Conservation (phyloP, 169 alveolate genomes). For the Besnoitia besnoiti region DNA sequence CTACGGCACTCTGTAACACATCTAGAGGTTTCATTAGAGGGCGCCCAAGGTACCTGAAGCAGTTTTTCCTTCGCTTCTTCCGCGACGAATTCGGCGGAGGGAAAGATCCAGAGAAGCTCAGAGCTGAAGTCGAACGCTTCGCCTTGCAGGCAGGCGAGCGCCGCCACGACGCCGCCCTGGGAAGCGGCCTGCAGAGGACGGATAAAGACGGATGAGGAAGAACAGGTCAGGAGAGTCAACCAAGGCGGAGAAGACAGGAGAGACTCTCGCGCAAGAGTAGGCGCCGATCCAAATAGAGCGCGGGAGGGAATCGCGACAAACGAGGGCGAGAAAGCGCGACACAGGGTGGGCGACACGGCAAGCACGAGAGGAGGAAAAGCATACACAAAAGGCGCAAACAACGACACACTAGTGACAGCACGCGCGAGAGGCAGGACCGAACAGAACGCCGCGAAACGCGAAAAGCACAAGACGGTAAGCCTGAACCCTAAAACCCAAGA, state of each 20-base stretch:
- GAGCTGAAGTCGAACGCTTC: not conserved
- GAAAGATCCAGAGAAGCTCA: slow-evolving; percentile 20
- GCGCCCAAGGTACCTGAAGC: not conserved
- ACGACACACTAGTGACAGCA: not conserved
- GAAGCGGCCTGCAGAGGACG: not conserved
- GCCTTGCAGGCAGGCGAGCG: not conserved
- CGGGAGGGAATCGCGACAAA: not conserved
- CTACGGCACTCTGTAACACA: not conserved
- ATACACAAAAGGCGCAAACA: not conserved
- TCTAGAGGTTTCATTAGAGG: not conserved
- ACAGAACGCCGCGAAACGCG: not conserved
- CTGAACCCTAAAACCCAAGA: not conserved
- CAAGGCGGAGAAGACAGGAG: not conserved
- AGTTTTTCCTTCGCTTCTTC: not conserved
- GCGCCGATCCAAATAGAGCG: not conserved
- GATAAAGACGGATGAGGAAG: not conserved
- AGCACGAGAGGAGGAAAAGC: not conserved
- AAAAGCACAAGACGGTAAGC: not conserved
- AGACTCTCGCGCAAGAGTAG: not conserved
- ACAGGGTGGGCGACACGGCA: not conserved
- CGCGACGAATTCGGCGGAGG: not conserved
- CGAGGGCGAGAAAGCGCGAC: not conserved
- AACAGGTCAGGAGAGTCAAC: not conserved
- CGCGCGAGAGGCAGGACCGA: not conserved
- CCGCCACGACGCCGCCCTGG: not conserved